These are phyloP conservation scores for Puccinellia tenuiflora DNA, from an alignment of 176 grass and related monocot species.

Conservation along the genomic window DNA sequence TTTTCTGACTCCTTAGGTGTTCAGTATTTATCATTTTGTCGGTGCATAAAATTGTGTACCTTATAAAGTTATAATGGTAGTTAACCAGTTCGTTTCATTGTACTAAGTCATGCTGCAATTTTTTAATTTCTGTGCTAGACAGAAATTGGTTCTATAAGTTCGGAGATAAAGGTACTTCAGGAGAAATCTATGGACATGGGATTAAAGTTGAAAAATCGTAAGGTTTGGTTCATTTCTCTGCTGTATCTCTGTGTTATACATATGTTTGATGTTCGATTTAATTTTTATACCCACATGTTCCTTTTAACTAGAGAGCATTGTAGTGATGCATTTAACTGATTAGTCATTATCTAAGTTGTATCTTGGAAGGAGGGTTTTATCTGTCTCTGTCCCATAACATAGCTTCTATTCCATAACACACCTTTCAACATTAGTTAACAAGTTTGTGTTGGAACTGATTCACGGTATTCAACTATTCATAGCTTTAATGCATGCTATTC, in stretches of 20 bases:
- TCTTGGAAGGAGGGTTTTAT: background rate
- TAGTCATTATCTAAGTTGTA: background rate
- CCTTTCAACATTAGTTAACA: background rate
- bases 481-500: slow-evolving; percentile 14
- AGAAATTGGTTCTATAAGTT: slow-evolving; percentile 99
- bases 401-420: background rate
- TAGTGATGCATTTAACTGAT: background rate
- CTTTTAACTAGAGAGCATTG: background rate
- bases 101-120: slow-evolving; percentile 37
- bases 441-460: background rate
- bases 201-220: slow-evolving; percentile 94
- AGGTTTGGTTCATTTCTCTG: slow-evolving; percentile 57
- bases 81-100: background rate
- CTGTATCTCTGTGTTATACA: slow-evolving; percentile 20
- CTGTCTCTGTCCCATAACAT: background rate
- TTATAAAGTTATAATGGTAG: slow-evolving; percentile 13
- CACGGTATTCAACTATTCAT: background rate
- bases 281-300: background rate
- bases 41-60: background rate
- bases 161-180: slow-evolving; percentile 95
- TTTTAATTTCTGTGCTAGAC: slow-evolving; percentile 75
- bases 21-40: background rate
- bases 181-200: slow-evolving; percentile 99
- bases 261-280: background rate
- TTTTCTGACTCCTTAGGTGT: background rate